These are phyloP conservation scores for Ceratobasidium sp. DNA, from an alignment of 1,284 basidiomycete genomes.

Conservation along the genomic window DNA sequence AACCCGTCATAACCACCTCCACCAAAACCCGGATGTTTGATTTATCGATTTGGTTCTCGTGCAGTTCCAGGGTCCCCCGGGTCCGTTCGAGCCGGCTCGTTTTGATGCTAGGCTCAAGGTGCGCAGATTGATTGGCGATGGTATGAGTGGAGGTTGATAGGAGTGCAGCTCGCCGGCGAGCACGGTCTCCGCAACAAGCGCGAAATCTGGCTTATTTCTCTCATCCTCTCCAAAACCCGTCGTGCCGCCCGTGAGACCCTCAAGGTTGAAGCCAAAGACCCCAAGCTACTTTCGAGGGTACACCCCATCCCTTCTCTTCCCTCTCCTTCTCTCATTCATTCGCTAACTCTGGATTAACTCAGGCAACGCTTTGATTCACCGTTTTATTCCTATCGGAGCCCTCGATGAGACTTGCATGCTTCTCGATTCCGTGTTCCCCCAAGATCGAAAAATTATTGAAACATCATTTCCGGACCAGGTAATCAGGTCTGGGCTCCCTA, in stretches of 20 bases:
- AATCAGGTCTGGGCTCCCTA: constrained; percentile 98
- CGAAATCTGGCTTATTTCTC: constrained; percentile 99
- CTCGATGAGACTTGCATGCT: constrained; percentile 99
- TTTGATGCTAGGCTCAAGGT: constrained; percentile 99
- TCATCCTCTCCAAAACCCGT: constrained; percentile 99
- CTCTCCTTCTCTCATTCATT: background rate
- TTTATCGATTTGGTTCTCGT: constrained; percentile 45
- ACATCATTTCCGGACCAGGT: constrained; percentile 99
- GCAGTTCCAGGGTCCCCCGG: constrained; percentile 98
- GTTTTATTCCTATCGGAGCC: constrained; percentile 99
- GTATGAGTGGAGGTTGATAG: background rate
- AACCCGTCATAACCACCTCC: no score
- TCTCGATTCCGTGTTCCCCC: constrained; percentile 98
- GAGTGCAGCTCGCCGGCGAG: constrained; percentile 91
- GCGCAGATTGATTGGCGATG: constrained; percentile 48
- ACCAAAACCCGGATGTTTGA: no score
- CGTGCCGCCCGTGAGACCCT: constrained; percentile 99
- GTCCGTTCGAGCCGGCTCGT: constrained; percentile 97
- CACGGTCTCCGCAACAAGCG: constrained; percentile 99
- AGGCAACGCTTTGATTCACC: constrained; percentile 98
- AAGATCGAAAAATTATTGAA: constrained; percentile 99
- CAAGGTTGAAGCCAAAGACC: constrained; percentile 99
- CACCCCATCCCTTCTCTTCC: background rate
- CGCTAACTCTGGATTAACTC: background rate
- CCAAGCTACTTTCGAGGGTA: constrained; percentile 98